Percentiles rank a stretch among this genome's conserved stretches.
These are phyloP conservation scores for Vitrella brassicaformis DNA, from an alignment of 73 alveolate genomes.

Conservation along the genomic window DNA sequence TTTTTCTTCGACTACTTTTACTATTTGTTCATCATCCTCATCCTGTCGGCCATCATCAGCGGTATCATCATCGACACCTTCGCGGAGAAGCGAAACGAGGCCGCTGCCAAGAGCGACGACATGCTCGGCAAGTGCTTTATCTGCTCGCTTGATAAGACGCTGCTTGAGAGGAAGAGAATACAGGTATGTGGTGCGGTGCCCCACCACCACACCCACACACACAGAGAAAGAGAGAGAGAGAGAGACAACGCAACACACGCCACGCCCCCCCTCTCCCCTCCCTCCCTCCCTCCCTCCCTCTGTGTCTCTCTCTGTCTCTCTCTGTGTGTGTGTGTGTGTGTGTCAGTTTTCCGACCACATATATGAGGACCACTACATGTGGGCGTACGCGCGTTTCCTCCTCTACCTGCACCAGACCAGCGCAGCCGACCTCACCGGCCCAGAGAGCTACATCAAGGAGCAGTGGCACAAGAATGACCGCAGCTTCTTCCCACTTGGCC, in stretches of 20 bases:
- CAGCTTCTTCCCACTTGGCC: conserved; percentile 18
- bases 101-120: conserved; percentile 11
- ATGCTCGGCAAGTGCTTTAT: conserved; percentile 21
- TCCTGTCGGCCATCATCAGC: conserved; percentile 22
- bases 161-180: conserved; percentile 18
- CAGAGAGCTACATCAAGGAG: conserved; percentile 29
- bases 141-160: conserved; percentile 17
- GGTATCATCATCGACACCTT: conserved; percentile 26
- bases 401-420: conserved; percentile 13
- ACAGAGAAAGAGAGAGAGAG: too few relatives aligned
- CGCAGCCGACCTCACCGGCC: conserved; percentile 24
- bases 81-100: conserved; percentile 12
- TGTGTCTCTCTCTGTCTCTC: too few relatives aligned
- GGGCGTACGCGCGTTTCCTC: conserved; percentile 27
- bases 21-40: conserved; percentile 15
- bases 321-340: too few relatives aligned
- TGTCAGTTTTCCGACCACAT: too few relatives aligned
- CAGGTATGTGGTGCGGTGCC: too few relatives aligned
- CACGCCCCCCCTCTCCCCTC: too few relatives aligned
- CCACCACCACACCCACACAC: too few relatives aligned
- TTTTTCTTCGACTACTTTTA: conserved; percentile 21
- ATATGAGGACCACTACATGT: conserved; percentile 27
- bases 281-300: too few relatives aligned
- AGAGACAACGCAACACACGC: too few relatives aligned
- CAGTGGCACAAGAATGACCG: conserved; percentile 18